Base-by-base conservation (phyloP, 345 rosid species). In the Arabidopsis suecica region DNA sequence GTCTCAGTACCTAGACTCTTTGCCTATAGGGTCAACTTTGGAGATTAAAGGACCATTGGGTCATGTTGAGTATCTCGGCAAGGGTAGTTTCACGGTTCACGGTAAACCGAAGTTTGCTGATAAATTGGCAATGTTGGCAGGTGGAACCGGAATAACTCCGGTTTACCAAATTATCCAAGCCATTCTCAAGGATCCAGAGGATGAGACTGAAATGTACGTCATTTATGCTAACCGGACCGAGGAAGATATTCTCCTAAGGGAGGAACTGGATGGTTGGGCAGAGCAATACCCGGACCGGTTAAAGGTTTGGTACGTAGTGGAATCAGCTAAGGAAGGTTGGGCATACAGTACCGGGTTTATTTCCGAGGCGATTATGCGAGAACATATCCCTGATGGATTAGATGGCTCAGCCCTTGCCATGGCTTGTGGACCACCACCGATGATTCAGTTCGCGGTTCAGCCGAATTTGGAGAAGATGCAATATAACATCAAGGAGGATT, bases 91-190 rank as follows among this genome's bases (percentile, higher is more conserved):
- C 50, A 11, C 34, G 54, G 93, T 88, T 23, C 89, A 90, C 13
- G 90, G 97, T 40, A 88, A 90, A 76, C 86, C 92, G 0, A 90
- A 82, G 72, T 83, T 79, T 9, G 92, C 88, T 6, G 83, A 75
- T 72, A 95, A 88, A 73, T 79, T 95, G 14, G 87, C 97, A 0
- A 95, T 95, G 99, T 0, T 91, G 32, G 96, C 97, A 0, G 97
- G 99, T 2, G 97, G 99, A 40, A 90, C 97, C 1, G 99, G 99
- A 9, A 89, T 95, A 37, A 91, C 97, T 0, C 99, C 99, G 0
- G 72, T 95, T 6, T 95, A 88, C 65, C 99, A 95, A 72, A 83
- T 95, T 44, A 75, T 86, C n/a, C 91, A 91, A 48, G 91, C 97
- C 0, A 83, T 91, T 34, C 8, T 90, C 56, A 86, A 87, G 67